Evolutionary conservation across 306 rosid species (phyloP).

Genomic region (Lablab purpureus): DNA sequence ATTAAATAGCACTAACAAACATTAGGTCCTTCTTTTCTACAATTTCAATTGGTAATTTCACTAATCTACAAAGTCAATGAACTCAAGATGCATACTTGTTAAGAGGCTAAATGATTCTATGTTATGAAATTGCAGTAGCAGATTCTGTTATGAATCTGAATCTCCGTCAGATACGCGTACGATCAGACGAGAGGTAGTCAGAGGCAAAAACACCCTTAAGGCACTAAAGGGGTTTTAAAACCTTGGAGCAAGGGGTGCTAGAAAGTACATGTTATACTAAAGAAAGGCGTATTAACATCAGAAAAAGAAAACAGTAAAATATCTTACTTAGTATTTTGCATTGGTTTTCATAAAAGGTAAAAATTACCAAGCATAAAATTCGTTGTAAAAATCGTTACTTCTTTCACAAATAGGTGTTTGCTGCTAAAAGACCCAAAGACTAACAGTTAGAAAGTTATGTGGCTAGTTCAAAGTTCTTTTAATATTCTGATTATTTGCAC

Average conservation of each 20-base stretch:
- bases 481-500: background rate
- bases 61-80: slow-evolving; percentile 10
- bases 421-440: background rate
- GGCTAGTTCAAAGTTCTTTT: slow-evolving; percentile 19
- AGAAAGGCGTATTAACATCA: background rate
- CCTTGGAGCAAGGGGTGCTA: background rate
- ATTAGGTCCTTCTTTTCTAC: slow-evolving; percentile 15
- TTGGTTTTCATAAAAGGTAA: background rate
- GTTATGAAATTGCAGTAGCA: no score
- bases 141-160: no score
- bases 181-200: no score
- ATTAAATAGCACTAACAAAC: background rate
- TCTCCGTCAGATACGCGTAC: no score
- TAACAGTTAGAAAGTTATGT: slow-evolving; percentile 18
- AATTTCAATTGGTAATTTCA: slow-evolving; percentile 20
- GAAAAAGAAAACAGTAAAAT: background rate
- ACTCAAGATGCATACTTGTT: slow-evolving; percentile 6
- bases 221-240: background rate
- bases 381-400: background rate
- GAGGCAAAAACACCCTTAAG: background rate
- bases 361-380: background rate
- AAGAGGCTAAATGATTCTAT: background rate
- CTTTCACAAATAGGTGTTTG: background rate
- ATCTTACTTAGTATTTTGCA: background rate
- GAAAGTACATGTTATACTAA: background rate